A percentile compares a stretch with the other conserved stretches of the same genome.
Evolutionary conservation across 495 filamentous ascomycete genomes (phyloP).

Genomic region (Lichenothelia convexa): DNA sequence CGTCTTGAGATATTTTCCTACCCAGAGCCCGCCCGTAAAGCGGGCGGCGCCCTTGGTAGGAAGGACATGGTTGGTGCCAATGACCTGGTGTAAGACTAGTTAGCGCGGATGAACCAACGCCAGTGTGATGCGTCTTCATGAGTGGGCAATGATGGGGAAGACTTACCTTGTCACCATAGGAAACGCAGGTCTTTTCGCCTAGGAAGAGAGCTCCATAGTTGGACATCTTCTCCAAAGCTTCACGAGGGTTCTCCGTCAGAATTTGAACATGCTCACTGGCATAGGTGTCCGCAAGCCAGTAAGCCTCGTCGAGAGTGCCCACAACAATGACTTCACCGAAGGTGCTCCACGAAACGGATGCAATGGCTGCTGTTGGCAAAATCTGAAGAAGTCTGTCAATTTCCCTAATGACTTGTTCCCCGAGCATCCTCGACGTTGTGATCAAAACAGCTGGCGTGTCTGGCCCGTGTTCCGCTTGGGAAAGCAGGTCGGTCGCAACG

Average conservation of each 20-base stretch:
- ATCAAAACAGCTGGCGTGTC: conserved; percentile 25
- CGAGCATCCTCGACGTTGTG: conserved; percentile 19
- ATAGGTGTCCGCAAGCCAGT: conserved; percentile 29
- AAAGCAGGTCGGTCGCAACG: conserved; percentile 32
- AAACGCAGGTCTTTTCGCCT: conserved; percentile 35
- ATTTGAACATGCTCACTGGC: conserved; percentile 38
- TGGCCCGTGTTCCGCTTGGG: conserved; percentile 34
- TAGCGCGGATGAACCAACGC: no score
- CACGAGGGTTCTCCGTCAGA: conserved; percentile 27
- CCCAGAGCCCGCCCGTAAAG: conserved; percentile 34
- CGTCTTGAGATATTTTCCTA: conserved; percentile 34
- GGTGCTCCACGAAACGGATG: conserved; percentile 26
- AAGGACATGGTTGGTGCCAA: conserved; percentile 37
- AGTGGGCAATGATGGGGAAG: no score
- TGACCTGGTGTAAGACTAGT: conserved; percentile 14
- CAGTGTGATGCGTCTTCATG: no score
- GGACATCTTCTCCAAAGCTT: conserved; percentile 32
- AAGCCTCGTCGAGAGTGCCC: conserved; percentile 27
- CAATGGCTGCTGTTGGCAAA: conserved; percentile 26
- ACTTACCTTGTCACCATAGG: conserved; percentile 28
- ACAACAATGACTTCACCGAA: conserved; percentile 32
- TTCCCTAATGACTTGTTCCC: conserved; percentile 20
- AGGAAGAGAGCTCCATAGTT: conserved; percentile 34
- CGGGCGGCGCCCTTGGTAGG: conserved; percentile 29
- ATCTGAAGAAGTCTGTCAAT: conserved; percentile 24